phyloP scores from a whole-genome alignment of 108 stramenopile genomes.

The Cyclotella cryptica region DNA sequence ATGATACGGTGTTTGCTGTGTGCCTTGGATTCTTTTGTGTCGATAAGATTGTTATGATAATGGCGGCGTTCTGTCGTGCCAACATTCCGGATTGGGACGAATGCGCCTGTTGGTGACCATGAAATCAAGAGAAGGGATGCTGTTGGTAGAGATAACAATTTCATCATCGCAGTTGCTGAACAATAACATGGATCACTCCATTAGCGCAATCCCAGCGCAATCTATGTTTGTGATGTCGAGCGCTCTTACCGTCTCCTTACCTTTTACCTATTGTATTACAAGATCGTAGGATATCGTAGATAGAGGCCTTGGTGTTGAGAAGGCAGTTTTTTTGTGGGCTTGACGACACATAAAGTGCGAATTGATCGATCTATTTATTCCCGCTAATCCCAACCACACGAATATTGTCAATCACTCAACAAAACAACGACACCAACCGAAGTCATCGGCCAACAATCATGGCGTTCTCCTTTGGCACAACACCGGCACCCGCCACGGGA shows the following conservation, averaged over 20 bases:
- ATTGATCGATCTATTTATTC: too few species aligned
- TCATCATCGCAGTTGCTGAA: background rate
- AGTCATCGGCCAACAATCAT: constrained; percentile 1
- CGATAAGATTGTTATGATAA: too few species aligned
- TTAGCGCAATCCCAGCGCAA: too few species aligned
- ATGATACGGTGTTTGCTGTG: too few species aligned
- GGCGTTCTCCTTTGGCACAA: constrained; percentile 23
- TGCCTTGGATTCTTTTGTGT: too few species aligned
- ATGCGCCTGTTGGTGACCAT: background rate
- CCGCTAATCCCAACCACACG: constrained; percentile 6
- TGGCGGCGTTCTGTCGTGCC: background rate
- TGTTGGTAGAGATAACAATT: background rate
- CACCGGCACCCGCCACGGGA: constrained; percentile 20
- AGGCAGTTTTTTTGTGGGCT: constrained; percentile 16
- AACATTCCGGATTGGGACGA: background rate
- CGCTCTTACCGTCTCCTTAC: too few species aligned
- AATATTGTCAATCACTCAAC: too few species aligned
- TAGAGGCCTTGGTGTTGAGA: background rate
- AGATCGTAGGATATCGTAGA: too few species aligned
- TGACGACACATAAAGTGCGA: constrained; percentile 14
- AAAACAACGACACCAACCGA: too few species aligned
- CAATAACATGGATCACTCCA: too few species aligned
- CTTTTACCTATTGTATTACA: too few species aligned
- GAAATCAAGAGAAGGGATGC: background rate
- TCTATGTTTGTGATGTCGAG: too few species aligned